These are phyloP conservation scores for Alternaria gansuensis DNA, from an alignment of 2,329 filamentous ascomycete genomes.

Conservation along the genomic window DNA sequence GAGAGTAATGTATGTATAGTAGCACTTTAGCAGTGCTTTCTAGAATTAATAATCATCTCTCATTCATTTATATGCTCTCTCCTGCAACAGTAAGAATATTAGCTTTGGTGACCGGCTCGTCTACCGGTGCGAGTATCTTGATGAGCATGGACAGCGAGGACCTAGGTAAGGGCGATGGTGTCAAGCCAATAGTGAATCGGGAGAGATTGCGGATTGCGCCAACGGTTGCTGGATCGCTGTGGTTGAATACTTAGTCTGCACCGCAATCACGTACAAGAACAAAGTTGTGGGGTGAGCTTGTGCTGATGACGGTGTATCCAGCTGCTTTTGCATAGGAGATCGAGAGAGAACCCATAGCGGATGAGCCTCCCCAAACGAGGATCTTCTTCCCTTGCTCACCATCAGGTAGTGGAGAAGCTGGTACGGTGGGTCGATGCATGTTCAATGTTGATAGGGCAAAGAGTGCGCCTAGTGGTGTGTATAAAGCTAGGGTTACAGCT, in stretches of 20 bases:
- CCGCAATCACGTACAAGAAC: constrained; percentile 25
- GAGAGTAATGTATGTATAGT: too few species aligned
- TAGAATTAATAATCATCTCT: too few species aligned
- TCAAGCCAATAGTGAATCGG: constrained; percentile 55
- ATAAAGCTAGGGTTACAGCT: constrained; percentile 36
- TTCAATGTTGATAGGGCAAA: constrained; percentile 24
- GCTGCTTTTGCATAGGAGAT: constrained; percentile 40
- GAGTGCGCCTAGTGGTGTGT: constrained; percentile 36
- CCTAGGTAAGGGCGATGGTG: constrained; percentile 51
- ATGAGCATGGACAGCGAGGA: constrained; percentile 31
- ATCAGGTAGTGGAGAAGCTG: constrained; percentile 23
- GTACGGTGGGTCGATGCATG: constrained; percentile 29
- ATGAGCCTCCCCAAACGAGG: constrained; percentile 59
- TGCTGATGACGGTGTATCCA: constrained; percentile 37
- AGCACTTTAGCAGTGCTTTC: too few species aligned
- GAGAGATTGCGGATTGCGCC: constrained; percentile 46
- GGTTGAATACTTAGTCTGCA: constrained; percentile 46
- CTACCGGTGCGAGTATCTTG: constrained; percentile 35
- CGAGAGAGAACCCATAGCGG: constrained; percentile 48
- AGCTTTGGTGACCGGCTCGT: constrained; percentile 31
- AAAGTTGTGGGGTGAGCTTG: constrained; percentile 35
- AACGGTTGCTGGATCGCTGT: constrained; percentile 51
- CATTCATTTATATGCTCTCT: too few species aligned
- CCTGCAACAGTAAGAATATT: too few species aligned
- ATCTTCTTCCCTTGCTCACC: constrained; percentile 45